A percentile compares a stretch with the other conserved stretches of the same genome.
Evolutionary conservation across 2,329 filamentous ascomycete species (phyloP).

Genomic region (Calonectria pseudoturangicola): DNA sequence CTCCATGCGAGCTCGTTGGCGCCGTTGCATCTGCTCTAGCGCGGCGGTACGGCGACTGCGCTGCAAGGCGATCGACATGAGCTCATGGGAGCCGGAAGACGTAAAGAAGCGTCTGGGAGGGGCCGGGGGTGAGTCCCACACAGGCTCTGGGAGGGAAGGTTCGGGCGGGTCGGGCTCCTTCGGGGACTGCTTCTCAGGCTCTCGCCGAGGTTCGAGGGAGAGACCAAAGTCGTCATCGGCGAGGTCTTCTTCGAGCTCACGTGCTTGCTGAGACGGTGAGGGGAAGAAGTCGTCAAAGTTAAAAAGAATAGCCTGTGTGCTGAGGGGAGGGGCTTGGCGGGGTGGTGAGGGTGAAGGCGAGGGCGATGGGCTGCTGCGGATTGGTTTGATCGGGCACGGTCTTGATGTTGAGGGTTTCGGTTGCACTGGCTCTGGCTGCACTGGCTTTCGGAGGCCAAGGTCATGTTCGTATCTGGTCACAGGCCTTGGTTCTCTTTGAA

Average conservation of each 20-base stretch:
- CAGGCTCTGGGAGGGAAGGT: constrained; percentile 43
- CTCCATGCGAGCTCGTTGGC: constrained; percentile 51
- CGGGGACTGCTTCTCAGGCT: constrained; percentile 35
- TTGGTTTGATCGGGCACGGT: constrained; percentile 23
- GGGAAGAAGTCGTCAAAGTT: constrained; percentile 74
- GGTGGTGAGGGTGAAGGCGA: constrained; percentile 45
- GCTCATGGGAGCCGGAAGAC: constrained; percentile 60
- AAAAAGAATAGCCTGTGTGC: constrained; percentile 72
- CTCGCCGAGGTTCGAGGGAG: not conserved
- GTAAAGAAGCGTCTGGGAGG: constrained; percentile 60
- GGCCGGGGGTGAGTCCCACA: constrained; percentile 38
- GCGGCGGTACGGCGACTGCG: constrained; percentile 60
- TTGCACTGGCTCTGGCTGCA: not conserved
- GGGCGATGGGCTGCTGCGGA: constrained; percentile 34
- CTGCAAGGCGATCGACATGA: constrained; percentile 58
- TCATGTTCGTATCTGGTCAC: constrained; percentile 46
- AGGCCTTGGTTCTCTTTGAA: not conserved
- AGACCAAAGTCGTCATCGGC: constrained; percentile 30
- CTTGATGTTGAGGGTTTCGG: constrained; percentile 2
- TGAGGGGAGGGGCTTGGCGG: constrained; percentile 58
- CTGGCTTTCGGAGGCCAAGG: constrained; percentile 44
- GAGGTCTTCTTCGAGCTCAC: constrained; percentile 68
- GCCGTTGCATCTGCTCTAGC: constrained; percentile 54
- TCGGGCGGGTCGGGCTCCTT: constrained; percentile 36
- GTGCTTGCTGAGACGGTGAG: constrained; percentile 72